Evolutionary conservation across 345 rosid genomes (phyloP), one percentile per base, ranked within the genome.

Genomic region (Syzygium aromaticum): DNA sequence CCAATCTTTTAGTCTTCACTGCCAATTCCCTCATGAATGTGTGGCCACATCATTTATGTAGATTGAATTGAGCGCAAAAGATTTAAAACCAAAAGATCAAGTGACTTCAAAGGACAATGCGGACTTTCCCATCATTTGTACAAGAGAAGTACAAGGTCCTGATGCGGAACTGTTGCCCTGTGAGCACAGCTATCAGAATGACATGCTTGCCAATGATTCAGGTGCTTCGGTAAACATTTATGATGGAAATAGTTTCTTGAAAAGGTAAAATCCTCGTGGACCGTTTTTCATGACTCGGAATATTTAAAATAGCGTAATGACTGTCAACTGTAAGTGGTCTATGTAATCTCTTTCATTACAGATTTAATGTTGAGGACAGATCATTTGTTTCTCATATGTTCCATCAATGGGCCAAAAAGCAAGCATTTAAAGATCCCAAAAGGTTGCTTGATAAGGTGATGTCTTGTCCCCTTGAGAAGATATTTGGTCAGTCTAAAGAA

Each of bases 381-480:
- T 92, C 94, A 82, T 89, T 95, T 80, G 94, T 97, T 89, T 96
- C 99, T 59, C 99, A 97, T 90, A 84, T 97, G 88, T 97, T 97
- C 90, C 98, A 93, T 91, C 94, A 92, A 88, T 97, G 99, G 99
- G 99, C 98, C 64, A 97, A 93, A 94, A 97, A 93, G 92, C 90
- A 86, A 89, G 99, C 99, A 67, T 97, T 97, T 89, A 96, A 95
- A 86, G 95, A 94, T 23, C 98, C 98, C 25, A 95, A 90, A 93
- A 96, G 98, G 87, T 92, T 97, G 90, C 93, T 96, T 88, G 93
- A 91, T 92, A 97, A 97, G 95, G 99, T 95, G 78, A 89, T 53
- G 77, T 28, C 84, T 49, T 22, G 43, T 52, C 87, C 51, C 57
- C 21, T 33, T 22, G 25, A 54, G 40, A 17, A 73, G 43, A 38